Percentiles rank a stretch among this genome's conserved stretches.
These are phyloP conservation scores for Tinospora cordifolia DNA, from an alignment of 164 flowering plant species.

Conservation along the genomic window DNA sequence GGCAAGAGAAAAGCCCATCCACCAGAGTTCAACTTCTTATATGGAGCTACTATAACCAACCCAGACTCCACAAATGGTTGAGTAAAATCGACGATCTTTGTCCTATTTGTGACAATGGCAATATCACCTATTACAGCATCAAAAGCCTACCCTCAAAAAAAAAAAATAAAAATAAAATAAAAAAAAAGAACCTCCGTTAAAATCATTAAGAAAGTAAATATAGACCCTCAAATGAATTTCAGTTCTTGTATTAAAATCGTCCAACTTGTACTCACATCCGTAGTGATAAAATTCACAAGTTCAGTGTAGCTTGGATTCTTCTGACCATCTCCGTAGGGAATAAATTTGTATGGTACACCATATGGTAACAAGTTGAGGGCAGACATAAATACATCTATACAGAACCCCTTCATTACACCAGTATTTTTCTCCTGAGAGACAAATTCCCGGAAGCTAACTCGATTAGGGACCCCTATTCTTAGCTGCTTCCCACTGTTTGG, in stretches of 20 bases:
- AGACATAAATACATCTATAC: conserved; percentile 82
- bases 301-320: conserved; percentile 64
- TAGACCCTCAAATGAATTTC: neutral
- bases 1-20: conserved; percentile 76
- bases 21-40: conserved; percentile 31
- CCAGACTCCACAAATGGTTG: conserved; percentile 76
- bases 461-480: conserved; percentile 57
- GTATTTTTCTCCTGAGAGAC: conserved; percentile 46
- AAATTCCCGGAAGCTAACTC: conserved; percentile 51
- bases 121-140: conserved; percentile 81
- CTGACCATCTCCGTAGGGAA: conserved; percentile 62
- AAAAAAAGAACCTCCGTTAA: neutral
- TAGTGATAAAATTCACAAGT: conserved; percentile 45
- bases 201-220: too few species aligned
- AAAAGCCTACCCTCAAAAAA: conserved; percentile 52
- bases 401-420: conserved; percentile 51
- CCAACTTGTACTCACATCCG: conserved; percentile 52
- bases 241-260: neutral
- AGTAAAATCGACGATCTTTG: conserved; percentile 69
- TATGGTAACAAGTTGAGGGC: conserved; percentile 75
- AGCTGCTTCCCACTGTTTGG: conserved; percentile 52
- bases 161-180: conserved; percentile 6
- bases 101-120: conserved; percentile 56
- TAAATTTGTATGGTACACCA: conserved; percentile 57
- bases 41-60: conserved; percentile 74